Conservation (phyloP, 2,329 filamentous ascomycete genomes). For the Madurella mycetomatis region DNA sequence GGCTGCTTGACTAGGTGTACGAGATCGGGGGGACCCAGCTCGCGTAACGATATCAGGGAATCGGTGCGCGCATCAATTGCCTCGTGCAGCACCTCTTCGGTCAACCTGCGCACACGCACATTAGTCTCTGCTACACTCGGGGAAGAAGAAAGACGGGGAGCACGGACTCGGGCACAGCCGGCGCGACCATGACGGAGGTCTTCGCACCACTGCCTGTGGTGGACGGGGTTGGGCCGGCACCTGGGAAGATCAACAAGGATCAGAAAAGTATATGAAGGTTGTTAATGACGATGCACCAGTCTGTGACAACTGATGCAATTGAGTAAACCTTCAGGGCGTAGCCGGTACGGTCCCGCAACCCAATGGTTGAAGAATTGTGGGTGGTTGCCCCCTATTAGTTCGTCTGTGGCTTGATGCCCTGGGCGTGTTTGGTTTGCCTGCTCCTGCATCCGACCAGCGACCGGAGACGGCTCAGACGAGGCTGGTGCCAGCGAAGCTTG, state of each 20-base stretch:
- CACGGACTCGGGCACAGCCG: constrained; percentile 70
- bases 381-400: no score
- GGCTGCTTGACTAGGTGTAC: constrained; percentile 85
- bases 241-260: background rate
- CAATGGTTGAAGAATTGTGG: no score
- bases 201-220: constrained; percentile 4
- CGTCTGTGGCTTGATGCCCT: no score
- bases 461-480: no score
- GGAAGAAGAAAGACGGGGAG: background rate
- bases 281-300: background rate
- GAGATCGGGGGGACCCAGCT: constrained; percentile 91
- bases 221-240: background rate
- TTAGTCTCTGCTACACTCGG: constrained; percentile 16
- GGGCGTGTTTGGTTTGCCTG: no score
- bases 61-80: constrained; percentile 92
- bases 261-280: background rate
- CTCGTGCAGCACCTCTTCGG: constrained; percentile 87
- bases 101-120: constrained; percentile 58
- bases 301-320: background rate
- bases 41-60: constrained; percentile 75
- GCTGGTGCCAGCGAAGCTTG: no score
- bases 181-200: constrained; percentile 59
- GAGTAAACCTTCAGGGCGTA: background rate
- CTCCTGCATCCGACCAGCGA: no score
- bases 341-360: no score